A percentile compares a stretch with the other conserved stretches of the same genome.
These are phyloP conservation scores for Colletotrichum tofieldiae DNA, from an alignment of 2,329 filamentous ascomycete species.

Conservation along the genomic window DNA sequence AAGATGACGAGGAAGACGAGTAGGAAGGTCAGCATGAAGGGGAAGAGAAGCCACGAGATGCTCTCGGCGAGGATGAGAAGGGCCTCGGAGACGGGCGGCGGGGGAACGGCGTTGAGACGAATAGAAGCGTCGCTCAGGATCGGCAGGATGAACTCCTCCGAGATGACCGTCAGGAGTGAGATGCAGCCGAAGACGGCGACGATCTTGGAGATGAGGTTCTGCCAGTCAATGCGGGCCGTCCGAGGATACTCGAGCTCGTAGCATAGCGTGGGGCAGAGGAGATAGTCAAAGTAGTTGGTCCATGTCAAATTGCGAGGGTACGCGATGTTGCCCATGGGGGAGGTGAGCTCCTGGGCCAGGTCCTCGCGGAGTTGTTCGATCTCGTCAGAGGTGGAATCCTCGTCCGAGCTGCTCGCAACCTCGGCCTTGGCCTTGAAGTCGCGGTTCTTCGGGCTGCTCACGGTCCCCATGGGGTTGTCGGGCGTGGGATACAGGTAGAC, in stretches of 20 bases:
- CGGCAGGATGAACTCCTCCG: slow-evolving; percentile 95
- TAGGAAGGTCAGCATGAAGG: slow-evolving; percentile 96
- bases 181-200: slow-evolving; percentile 96
- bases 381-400: slow-evolving; percentile 60
- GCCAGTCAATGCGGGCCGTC: slow-evolving; percentile 81
- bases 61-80: slow-evolving; percentile 89
- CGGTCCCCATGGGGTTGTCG: slow-evolving; percentile 65
- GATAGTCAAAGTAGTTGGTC: slow-evolving; percentile 86
- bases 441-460: slow-evolving; percentile 45
- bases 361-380: slow-evolving; percentile 84
- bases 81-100: slow-evolving; percentile 71
- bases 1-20: slow-evolving; percentile 99
- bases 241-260: slow-evolving; percentile 98
- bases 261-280: slow-evolving; percentile 95
- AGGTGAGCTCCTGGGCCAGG: slow-evolving; percentile 91
- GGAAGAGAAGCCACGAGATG: slow-evolving; percentile 92
- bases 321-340: slow-evolving; percentile 88
- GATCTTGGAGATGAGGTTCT: slow-evolving; percentile 86
- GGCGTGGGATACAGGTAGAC: slow-evolving; percentile 83
- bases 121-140: slow-evolving; percentile 81
- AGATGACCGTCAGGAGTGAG: slow-evolving; percentile 91
- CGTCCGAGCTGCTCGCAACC: slow-evolving; percentile 45
- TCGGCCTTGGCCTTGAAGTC: slow-evolving; percentile 44
- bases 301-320: slow-evolving; percentile 92
- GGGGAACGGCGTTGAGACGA: slow-evolving; percentile 61